phyloP scores from a whole-genome alignment of 495 filamentous ascomycete genomes.

The Trypethelium eluteriae region DNA sequence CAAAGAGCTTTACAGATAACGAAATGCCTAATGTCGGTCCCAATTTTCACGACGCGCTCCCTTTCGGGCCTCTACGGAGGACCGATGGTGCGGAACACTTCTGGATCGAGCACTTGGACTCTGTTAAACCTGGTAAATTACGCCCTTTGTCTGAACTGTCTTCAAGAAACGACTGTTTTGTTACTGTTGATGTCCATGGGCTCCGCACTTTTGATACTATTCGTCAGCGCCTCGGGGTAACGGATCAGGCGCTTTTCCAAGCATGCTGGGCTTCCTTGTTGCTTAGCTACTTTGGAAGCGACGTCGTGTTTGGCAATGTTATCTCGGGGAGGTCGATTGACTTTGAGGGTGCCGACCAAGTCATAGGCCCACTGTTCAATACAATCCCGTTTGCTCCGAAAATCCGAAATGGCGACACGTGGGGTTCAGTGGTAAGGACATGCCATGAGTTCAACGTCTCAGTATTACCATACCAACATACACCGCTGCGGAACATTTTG shows the following conservation, averaged over 20 bases:
- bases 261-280: slow-evolving; percentile 58
- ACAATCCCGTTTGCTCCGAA: slow-evolving; percentile 64
- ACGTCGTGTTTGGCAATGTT: slow-evolving; percentile 54
- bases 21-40: slow-evolving; percentile 33
- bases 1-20: slow-evolving; percentile 37
- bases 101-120: slow-evolving; percentile 46
- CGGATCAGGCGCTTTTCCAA: slow-evolving; percentile 66
- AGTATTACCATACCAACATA: slow-evolving; percentile 59
- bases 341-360: slow-evolving; percentile 54
- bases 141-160: background rate
- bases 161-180: background rate
- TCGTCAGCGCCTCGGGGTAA: slow-evolving; percentile 53
- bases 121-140: background rate
- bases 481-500: slow-evolving; percentile 61
- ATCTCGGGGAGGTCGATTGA: slow-evolving; percentile 64
- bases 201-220: slow-evolving; percentile 22
- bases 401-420: slow-evolving; percentile 41
- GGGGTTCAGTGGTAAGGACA: slow-evolving; percentile 43
- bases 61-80: slow-evolving; percentile 50
- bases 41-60: slow-evolving; percentile 45
- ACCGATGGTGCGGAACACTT: slow-evolving; percentile 51
- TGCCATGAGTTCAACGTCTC: slow-evolving; percentile 57
- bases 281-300: slow-evolving; percentile 35
- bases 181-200: background rate
- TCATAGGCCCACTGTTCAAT: slow-evolving; percentile 85